Percentiles rank a stretch among this genome's conserved stretches.
phyloP scores from a whole-genome alignment of 2,329 filamentous ascomycete species.

The Aureobasidium uvarum region DNA sequence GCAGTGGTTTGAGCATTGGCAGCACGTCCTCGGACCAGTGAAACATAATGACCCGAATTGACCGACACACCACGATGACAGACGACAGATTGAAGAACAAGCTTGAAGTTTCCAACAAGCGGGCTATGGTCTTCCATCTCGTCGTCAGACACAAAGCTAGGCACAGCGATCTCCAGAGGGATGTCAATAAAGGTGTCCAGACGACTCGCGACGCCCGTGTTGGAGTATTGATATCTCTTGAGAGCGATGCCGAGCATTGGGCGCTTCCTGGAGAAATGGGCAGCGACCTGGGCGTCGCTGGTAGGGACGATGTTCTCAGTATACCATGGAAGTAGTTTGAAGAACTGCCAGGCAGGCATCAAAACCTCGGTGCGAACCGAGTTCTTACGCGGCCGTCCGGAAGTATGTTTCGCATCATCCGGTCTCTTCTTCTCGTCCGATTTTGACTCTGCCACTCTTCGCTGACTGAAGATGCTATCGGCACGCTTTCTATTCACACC shows the following conservation, averaged over 20 bases:
- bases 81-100: conserved; percentile 85
- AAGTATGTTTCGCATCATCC: conserved; percentile 38
- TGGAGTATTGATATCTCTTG: conserved; percentile 79
- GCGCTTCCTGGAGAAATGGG: conserved; percentile 76
- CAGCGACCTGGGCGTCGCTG: conserved; percentile 77
- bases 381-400: conserved; percentile 29
- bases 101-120: conserved; percentile 84
- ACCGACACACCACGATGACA: conserved; percentile 86
- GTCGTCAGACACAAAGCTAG: conserved; percentile 86
- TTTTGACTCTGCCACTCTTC: conserved; percentile 37
- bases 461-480: conserved; percentile 52
- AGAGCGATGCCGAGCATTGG: conserved; percentile 91
- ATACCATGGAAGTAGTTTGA: conserved; percentile 91
- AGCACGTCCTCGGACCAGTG: conserved; percentile 73
- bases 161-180: conserved; percentile 75
- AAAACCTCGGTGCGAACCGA: conserved; percentile 71
- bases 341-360: conserved; percentile 97
- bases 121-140: conserved; percentile 64
- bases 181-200: conserved; percentile 88
- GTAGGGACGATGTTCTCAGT: conserved; percentile 60
- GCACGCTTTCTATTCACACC: conserved; percentile 43
- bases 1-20: conserved; percentile 33
- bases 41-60: conserved; percentile 87
- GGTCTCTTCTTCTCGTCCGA: conserved; percentile 46
- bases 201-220: conserved; percentile 65